Conservation (phyloP, 331 rosid genomes). For the Quercus lobata region DNA sequence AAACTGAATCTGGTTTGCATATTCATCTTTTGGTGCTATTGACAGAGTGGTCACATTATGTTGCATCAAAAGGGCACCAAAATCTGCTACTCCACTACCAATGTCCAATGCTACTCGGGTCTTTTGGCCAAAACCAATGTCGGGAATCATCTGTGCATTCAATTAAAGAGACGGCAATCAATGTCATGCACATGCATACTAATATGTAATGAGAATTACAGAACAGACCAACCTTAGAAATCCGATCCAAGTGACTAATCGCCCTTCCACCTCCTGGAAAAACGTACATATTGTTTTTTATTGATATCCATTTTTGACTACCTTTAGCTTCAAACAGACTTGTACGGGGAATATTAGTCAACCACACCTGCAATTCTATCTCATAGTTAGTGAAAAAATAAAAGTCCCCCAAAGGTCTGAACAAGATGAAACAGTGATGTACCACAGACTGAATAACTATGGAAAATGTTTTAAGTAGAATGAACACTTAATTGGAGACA, state of each 20-base stretch:
- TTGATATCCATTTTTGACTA: slow-evolving; percentile 77
- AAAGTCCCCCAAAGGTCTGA: slow-evolving; percentile 4
- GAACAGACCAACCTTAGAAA: slow-evolving; percentile 51
- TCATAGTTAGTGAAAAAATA: slow-evolving; percentile 11
- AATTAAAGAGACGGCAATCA: slow-evolving; percentile 10
- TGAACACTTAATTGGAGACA: neutral
- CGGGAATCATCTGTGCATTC: slow-evolving; percentile 72
- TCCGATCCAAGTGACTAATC: slow-evolving; percentile 68
- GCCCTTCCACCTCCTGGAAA: slow-evolving; percentile 88
- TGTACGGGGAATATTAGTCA: slow-evolving; percentile 79
- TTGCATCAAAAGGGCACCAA: slow-evolving; percentile 80
- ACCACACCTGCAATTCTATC: slow-evolving; percentile 70
- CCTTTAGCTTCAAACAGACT: slow-evolving; percentile 81
- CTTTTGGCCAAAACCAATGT: slow-evolving; percentile 66
- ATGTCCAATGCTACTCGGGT: slow-evolving; percentile 71
- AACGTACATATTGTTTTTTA: slow-evolving; percentile 51
- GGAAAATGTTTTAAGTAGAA: neutral
- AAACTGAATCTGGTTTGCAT: slow-evolving; percentile 85
- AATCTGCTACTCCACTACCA: slow-evolving; percentile 91
- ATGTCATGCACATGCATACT: neutral
- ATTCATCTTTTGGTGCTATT: slow-evolving; percentile 79
- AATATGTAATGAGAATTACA: neutral
- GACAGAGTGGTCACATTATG: slow-evolving; percentile 72
- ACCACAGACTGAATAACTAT: neutral
- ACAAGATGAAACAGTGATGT: neutral